These are phyloP conservation scores for Triticum aestivum DNA, from an alignment of 176 grass and related monocot species.

Conservation along the genomic window DNA sequence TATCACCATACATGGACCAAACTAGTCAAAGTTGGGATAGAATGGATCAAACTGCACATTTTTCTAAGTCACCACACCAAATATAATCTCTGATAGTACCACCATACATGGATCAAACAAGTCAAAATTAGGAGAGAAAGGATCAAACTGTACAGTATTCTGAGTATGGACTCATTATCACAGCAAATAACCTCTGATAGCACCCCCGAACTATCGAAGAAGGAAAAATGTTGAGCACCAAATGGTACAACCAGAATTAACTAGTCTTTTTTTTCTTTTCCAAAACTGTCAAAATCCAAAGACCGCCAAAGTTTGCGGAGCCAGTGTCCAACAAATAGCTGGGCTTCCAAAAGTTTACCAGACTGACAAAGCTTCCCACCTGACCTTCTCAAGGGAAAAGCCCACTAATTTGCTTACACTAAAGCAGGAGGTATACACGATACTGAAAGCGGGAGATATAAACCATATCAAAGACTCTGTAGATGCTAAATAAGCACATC, in stretches of 20 bases:
- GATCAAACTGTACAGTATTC: no score
- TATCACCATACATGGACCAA: neutral
- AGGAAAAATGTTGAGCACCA: neutral
- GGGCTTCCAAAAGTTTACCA: neutral
- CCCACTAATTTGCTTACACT: neutral
- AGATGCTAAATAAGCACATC: no score
- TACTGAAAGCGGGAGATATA: neutral
- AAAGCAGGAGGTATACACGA: neutral
- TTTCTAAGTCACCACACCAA: neutral
- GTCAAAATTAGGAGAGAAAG: neutral
- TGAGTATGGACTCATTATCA: no score
- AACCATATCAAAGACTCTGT: neutral
- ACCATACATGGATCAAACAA: neutral
- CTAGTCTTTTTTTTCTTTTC: neutral
- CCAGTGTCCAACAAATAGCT: neutral
- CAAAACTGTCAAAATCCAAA: no score
- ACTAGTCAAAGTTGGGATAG: neutral
- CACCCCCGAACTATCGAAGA: neutral
- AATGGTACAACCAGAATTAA: conserved; percentile 17
- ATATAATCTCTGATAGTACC: neutral
- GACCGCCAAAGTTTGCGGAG: no score
- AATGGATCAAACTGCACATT: neutral
- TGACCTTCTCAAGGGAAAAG: neutral
- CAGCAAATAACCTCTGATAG: neutral
- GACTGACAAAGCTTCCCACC: neutral